Evolutionary conservation across 148 eudicot species (phyloP).

Genomic region (Amaranthus cruentus): DNA sequence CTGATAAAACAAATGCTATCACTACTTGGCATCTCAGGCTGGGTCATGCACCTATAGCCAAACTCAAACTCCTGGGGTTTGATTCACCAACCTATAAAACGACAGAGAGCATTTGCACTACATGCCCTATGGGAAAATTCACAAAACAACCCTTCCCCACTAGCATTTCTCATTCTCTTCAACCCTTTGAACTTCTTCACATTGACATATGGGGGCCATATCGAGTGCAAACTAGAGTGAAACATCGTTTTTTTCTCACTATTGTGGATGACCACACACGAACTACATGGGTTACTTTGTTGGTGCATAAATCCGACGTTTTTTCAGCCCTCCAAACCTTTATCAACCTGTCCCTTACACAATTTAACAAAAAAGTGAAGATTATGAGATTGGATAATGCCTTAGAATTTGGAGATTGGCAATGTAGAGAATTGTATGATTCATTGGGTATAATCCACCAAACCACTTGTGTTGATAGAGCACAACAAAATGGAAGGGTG

Average conservation of each 20-base stretch:
- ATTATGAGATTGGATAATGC: too few species aligned
- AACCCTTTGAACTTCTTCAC: too few species aligned
- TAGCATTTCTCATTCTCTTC: neutral
- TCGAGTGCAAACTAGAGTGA: neutral
- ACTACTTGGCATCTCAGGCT: neutral
- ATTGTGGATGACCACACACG: neutral
- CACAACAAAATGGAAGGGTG: too few species aligned
- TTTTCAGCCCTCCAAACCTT: neutral
- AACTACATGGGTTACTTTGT: too few species aligned
- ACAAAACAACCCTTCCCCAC: neutral
- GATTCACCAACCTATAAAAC: neutral
- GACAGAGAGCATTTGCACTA: neutral
- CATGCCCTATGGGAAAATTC: neutral
- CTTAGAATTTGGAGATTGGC: neutral
- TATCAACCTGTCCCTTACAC: neutral
- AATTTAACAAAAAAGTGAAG: neutral
- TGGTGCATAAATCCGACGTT: neutral
- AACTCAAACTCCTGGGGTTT: neutral
- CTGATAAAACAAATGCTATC: neutral
- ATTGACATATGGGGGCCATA: neutral
- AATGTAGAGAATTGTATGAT: neutral
- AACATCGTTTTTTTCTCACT: neutral
- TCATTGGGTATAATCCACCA: neutral
- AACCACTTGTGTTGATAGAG: too few species aligned
- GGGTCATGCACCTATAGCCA: neutral